Conservation (phyloP, 345 rosid genomes). For the Citrus australasica region DNA sequence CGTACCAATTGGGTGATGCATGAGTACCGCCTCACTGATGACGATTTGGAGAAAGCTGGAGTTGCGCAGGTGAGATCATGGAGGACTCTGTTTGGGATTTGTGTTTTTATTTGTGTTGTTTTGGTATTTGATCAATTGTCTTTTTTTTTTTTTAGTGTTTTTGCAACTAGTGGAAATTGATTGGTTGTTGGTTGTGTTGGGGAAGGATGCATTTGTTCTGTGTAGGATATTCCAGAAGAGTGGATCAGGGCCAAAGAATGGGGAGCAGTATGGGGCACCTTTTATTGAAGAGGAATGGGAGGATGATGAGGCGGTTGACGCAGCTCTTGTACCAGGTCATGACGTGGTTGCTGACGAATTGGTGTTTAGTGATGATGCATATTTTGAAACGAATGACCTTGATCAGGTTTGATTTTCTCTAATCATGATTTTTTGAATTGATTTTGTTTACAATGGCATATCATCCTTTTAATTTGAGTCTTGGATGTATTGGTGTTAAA, state of each 20-base stretch:
- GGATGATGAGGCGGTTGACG: conserved; percentile 43
- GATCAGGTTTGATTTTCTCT: conserved; percentile 51
- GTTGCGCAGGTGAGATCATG: conserved; percentile 56
- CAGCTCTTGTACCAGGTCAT: conserved; percentile 40
- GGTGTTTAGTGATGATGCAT: conserved; percentile 40
- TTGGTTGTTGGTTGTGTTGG: conserved; percentile 20
- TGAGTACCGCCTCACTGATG: conserved; percentile 73
- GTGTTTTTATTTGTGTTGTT: neutral
- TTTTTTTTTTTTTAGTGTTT: neutral
- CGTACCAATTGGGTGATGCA: conserved; percentile 98
- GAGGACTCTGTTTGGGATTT: neutral
- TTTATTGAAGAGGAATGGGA: conserved; percentile 97
- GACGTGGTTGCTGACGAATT: conserved; percentile 38
- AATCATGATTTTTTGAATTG: neutral
- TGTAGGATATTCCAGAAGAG: conserved; percentile 95
- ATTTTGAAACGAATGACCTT: conserved; percentile 45
- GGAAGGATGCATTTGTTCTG: conserved; percentile 78
- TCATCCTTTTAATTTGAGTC: neutral
- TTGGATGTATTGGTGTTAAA: neutral
- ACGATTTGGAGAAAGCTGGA: conserved; percentile 52
- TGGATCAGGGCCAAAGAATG: conserved; percentile 95
- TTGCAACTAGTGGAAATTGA: conserved; percentile 12
- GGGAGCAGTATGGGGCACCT: conserved; percentile 97
- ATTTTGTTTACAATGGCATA: neutral
- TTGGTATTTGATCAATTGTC: neutral